Percentiles rank a stretch among this genome's conserved stretches.
Conservation (phyloP, 768 basidiomycete genomes). For the Boletus fagicola region DNA sequence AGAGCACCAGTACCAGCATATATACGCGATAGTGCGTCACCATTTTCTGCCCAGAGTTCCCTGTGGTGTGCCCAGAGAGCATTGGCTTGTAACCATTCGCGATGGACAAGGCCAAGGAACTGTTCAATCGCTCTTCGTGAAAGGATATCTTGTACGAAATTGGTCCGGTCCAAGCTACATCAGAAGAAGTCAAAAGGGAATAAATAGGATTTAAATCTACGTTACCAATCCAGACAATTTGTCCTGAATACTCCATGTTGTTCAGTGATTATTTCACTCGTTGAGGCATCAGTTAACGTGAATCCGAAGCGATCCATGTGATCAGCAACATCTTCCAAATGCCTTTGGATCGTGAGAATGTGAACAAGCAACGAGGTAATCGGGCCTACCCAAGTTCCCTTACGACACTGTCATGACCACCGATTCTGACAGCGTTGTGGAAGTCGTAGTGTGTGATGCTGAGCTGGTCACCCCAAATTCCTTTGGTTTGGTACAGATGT, state of each 20-base stretch:
- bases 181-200: constrained; percentile 5
- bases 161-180: constrained; percentile 88
- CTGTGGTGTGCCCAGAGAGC: constrained; percentile 85
- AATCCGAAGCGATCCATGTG: constrained; percentile 82
- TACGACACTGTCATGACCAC: constrained; percentile 85
- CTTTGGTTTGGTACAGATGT: constrained; percentile 68
- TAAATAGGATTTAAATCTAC: background rate
- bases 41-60: constrained; percentile 96
- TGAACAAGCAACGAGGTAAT: background rate
- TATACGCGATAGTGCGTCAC: constrained; percentile 87
- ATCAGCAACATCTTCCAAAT: constrained; percentile 54
- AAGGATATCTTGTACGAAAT: constrained; percentile 94
- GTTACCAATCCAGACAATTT: constrained; percentile 92
- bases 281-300: constrained; percentile 68
- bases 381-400: constrained; percentile 61
- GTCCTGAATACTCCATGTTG: constrained; percentile 92
- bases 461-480: constrained; percentile 63
- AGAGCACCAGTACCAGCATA: constrained; percentile 93
- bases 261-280: constrained; percentile 74
- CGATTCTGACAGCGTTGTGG: constrained; percentile 73
- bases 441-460: constrained; percentile 92
- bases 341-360: constrained; percentile 40
- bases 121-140: constrained; percentile 79
- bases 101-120: constrained; percentile 75
- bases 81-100: constrained; percentile 68